phyloP scores from a whole-genome alignment of 2,329 filamentous ascomycete genomes.

The Botrytis galanthina region DNA sequence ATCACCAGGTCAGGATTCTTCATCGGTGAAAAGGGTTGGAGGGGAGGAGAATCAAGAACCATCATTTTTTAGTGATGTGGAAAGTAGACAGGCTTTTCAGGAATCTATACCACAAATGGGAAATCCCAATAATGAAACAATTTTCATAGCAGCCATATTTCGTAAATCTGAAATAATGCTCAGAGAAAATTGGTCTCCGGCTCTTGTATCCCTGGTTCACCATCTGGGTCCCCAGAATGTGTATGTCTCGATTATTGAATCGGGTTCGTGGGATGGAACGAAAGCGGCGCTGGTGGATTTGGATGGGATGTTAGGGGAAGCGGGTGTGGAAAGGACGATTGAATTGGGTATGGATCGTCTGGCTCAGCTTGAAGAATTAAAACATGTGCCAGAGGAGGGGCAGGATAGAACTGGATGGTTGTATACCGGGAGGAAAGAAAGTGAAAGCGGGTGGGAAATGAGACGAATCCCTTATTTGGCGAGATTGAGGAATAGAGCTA shows the following conservation, averaged over 20 bases:
- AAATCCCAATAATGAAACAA: slow-evolving; percentile 32
- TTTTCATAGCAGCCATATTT: slow-evolving; percentile 69
- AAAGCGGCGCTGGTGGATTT: slow-evolving; percentile 60
- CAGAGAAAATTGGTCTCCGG: slow-evolving; percentile 59
- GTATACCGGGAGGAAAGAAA: slow-evolving; percentile 49
- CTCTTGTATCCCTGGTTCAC: slow-evolving; percentile 55
- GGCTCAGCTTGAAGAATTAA: slow-evolving; percentile 25
- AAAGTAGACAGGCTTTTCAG: not conserved
- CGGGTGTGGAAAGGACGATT: slow-evolving; percentile 45
- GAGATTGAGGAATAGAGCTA: slow-evolving; percentile 59
- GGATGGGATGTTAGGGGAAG: slow-evolving; percentile 50
- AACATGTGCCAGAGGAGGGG: slow-evolving; percentile 24
- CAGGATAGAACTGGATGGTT: slow-evolving; percentile 56
- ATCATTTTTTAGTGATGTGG: not conserved
- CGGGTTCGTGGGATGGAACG: slow-evolving; percentile 66
- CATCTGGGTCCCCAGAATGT: slow-evolving; percentile 62
- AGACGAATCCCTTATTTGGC: slow-evolving; percentile 69
- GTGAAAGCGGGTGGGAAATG: slow-evolving; percentile 40
- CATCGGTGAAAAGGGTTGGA: not conserved
- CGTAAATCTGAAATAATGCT: slow-evolving; percentile 65
- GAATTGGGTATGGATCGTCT: slow-evolving; percentile 24
- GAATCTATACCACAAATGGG: not conserved
- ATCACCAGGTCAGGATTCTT: not conserved
- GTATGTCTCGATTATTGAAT: slow-evolving; percentile 66
- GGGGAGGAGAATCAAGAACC: not conserved